phyloP scores from a whole-genome alignment of 108 stramenopile genomes.

The Seminavis robusta region DNA sequence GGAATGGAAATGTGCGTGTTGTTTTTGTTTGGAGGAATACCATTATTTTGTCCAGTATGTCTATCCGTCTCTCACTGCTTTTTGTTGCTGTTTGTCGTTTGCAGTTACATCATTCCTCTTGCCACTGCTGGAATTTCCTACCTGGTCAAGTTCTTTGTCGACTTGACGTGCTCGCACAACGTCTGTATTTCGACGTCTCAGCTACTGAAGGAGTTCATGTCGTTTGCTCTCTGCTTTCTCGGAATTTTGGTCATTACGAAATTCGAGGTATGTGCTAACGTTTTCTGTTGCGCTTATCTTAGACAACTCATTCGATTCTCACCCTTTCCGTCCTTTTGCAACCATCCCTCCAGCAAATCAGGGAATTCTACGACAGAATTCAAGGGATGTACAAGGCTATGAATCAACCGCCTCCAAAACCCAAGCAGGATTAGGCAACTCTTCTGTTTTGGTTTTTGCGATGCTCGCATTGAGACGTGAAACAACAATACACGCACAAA shows the following conservation, averaged over 20 bases:
- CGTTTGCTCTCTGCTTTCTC: conserved; percentile 43
- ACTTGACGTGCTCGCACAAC: conserved; percentile 78
- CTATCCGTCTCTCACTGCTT: background rate
- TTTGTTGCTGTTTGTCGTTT: conserved; percentile 2
- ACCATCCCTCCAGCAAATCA: no score
- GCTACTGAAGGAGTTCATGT: conserved; percentile 48
- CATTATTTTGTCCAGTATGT: background rate
- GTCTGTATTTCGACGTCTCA: conserved; percentile 71
- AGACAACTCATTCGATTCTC: no score
- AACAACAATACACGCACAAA: no score
- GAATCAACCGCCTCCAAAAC: no score
- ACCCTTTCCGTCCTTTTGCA: no score
- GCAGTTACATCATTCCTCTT: conserved; percentile 84
- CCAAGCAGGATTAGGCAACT: no score
- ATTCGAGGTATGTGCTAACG: no score
- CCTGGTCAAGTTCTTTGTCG: conserved; percentile 74
- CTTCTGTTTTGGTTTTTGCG: no score
- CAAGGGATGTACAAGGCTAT: no score
- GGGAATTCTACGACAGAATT: no score
- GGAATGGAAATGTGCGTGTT: conserved; percentile 87
- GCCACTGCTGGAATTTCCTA: conserved; percentile 69
- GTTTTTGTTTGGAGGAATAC: conserved; percentile 21
- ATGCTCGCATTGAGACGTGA: no score
- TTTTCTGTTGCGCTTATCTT: no score
- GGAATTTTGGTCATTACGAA: conserved; percentile 28